Conservation (phyloP, 768 basidiomycete species). For the Suillus weaverae region DNA sequence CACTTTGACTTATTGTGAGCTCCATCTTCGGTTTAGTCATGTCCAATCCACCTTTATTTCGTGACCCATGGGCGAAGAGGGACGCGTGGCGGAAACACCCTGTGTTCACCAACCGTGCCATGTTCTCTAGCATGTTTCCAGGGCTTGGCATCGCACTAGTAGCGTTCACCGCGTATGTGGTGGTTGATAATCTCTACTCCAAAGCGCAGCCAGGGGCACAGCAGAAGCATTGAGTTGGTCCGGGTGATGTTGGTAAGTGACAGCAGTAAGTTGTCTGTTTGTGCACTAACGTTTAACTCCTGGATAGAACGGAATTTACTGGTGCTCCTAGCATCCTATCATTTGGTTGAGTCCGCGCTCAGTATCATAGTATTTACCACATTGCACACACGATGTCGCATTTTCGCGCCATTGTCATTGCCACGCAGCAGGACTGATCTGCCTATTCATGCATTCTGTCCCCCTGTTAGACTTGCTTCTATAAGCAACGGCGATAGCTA, state of each 20-base stretch:
- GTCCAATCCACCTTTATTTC: constrained; percentile 70
- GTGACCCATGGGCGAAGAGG: constrained; percentile 92
- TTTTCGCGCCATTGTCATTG: neutral
- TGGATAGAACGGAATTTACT: neutral
- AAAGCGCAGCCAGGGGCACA: constrained; percentile 34
- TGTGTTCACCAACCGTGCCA: constrained; percentile 82
- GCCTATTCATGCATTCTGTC: neutral
- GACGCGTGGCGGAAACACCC: constrained; percentile 92
- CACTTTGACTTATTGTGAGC: neutral
- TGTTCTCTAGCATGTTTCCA: constrained; percentile 91
- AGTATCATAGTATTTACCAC: neutral
- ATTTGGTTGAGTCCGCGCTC: neutral
- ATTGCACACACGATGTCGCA: neutral
- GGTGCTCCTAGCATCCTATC: neutral
- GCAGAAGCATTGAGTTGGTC: constrained; percentile 12
- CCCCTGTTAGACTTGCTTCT: neutral
- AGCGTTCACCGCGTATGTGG: constrained; percentile 89
- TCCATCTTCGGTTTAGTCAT: constrained; percentile 33
- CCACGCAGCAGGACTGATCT: neutral
- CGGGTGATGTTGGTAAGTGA: neutral
- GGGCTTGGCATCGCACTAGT: constrained; percentile 93
- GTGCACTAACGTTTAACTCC: neutral
- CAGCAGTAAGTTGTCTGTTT: neutral
- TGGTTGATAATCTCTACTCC: constrained; percentile 72
- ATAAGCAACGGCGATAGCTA: neutral